Base-by-base conservation (phyloP, 192 early-diverging fungal genomes). In the Thoreauomyces humboldtii region DNA sequence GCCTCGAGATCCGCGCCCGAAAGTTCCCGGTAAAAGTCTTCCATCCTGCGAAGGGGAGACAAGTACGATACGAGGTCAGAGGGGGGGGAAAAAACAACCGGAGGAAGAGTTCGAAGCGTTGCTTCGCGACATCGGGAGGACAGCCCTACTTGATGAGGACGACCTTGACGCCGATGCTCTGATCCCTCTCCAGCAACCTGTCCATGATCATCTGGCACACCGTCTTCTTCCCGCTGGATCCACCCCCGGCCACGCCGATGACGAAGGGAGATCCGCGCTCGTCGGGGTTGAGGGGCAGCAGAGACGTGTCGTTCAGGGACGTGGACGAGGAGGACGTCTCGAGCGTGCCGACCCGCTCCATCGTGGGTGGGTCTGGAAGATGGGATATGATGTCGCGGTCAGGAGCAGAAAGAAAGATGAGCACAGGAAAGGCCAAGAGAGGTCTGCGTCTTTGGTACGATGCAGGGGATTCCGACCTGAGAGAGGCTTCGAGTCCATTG, bases 221-320 rank as follows among this genome's bases (percentile, higher is more conserved):
- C 12, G 54, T 56, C 45, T 63, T 57, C 71, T 85, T 85, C 1
- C 82, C 82, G 42, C 62, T 66, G 34, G 77, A 67, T 7, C 72
- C 61, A 17, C 81, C 83, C 19, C 81, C 83, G 7, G 83, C 73
- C 32, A 85, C 69, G 37, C 67, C 79, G 24, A 85, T 75, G 35
- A 83, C 15, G 66, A 84, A 75, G 1, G 78, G 77, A 9, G 73
- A 67, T 11, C 21, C n/a, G 27, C 48, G 48, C 19, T 48, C 45
- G 38, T 7, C 14, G 34, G 27, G 19, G 24, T 66, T 37, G 12
- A n/a, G 12, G 1, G 44, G 64, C 7, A 17, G 35, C 12, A 66
- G 28, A 4, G 52, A 35, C 15, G 41, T 22, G 38, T 66, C 64
- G 27, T 44, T 66, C 27, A 66, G 41, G 17, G 64, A 66, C 2